These are phyloP conservation scores for Cordyceps javanica DNA, from an alignment of 2,329 filamentous ascomycete genomes.

Conservation along the genomic window DNA sequence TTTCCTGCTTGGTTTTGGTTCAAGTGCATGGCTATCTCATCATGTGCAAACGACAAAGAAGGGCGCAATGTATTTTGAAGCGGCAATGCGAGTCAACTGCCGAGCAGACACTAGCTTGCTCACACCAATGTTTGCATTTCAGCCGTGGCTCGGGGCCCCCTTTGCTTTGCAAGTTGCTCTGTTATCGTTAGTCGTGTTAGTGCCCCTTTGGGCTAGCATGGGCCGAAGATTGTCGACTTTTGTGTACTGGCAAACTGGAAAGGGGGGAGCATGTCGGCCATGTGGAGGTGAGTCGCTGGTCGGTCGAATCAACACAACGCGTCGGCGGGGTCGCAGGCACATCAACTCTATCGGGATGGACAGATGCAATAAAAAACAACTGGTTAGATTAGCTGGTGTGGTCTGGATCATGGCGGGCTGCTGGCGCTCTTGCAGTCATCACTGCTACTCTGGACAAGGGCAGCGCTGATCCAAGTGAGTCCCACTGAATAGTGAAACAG, in stretches of 20 bases:
- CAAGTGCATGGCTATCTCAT: not conserved
- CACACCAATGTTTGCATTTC: not conserved
- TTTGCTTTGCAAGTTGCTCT: not conserved
- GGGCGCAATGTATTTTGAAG: not conserved
- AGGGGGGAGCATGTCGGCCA: not conserved
- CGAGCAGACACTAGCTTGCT: not conserved
- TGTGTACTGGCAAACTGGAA: not conserved
- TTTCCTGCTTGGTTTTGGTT: too few relatives aligned
- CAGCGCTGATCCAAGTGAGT: slow-evolving; percentile 6
- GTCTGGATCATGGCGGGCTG: slow-evolving; percentile 2
- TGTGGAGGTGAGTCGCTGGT: not conserved
- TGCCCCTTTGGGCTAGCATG: slow-evolving; percentile 11
- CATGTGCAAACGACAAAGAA: not conserved
- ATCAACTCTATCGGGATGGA: slow-evolving; percentile 10
- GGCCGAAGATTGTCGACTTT: not conserved
- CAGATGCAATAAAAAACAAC: not conserved
- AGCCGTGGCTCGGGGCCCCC: not conserved
- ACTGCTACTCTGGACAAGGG: not conserved
- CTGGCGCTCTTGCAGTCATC: not conserved
- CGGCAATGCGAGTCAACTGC: not conserved
- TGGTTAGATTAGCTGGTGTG: not conserved
- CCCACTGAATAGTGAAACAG: slow-evolving; percentile 6
- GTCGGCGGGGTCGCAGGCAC: not conserved
- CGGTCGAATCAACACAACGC: slow-evolving; percentile 3
- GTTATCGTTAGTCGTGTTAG: slow-evolving; percentile 8